A percentile compares a stretch with the other conserved stretches of the same genome.
Evolutionary conservation across 768 basidiomycete genomes (phyloP).

Genomic region (Tricholoma bakamatsutake): DNA sequence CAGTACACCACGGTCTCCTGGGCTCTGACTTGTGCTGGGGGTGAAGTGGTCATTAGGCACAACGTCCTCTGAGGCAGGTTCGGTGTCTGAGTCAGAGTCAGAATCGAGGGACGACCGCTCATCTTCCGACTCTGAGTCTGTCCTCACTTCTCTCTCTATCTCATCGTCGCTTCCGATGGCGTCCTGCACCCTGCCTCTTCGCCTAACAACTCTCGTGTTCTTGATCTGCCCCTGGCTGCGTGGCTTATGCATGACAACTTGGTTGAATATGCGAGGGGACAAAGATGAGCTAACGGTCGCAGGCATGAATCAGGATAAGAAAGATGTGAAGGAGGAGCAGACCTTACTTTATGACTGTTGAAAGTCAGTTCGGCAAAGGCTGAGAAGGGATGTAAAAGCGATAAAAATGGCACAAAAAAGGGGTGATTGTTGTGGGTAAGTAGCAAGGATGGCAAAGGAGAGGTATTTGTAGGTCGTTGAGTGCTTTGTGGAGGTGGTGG

Average conservation of each 20-base stretch:
- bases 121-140: slow-evolving; percentile 67
- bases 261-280: slow-evolving; percentile 25
- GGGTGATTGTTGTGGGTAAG: slow-evolving; percentile 10
- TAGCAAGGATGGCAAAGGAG: slow-evolving; percentile 2
- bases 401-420: slow-evolving; percentile 19
- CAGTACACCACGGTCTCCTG: slow-evolving; percentile 33
- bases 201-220: slow-evolving; percentile 45
- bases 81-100: slow-evolving; percentile 65
- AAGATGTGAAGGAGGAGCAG: slow-evolving; percentile 12
- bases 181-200: slow-evolving; percentile 57
- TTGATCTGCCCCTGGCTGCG: slow-evolving; percentile 28
- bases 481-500: slow-evolving; percentile 12
- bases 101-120: slow-evolving; percentile 54
- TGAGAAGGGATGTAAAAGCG: slow-evolving; percentile 17
- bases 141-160: slow-evolving; percentile 61
- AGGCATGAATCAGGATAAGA: slow-evolving; percentile 32
- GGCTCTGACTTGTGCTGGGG: slow-evolving; percentile 64
- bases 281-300: slow-evolving; percentile 31
- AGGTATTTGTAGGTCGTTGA: slow-evolving; percentile 2
- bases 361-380: neutral
- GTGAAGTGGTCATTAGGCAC: slow-evolving; percentile 48
- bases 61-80: slow-evolving; percentile 62
- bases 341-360: slow-evolving; percentile 30
- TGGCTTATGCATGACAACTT: slow-evolving; percentile 25
- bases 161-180: slow-evolving; percentile 73